Base-by-base conservation (phyloP, 176 grass and related monocot species). In the Pharus latifolius region DNA sequence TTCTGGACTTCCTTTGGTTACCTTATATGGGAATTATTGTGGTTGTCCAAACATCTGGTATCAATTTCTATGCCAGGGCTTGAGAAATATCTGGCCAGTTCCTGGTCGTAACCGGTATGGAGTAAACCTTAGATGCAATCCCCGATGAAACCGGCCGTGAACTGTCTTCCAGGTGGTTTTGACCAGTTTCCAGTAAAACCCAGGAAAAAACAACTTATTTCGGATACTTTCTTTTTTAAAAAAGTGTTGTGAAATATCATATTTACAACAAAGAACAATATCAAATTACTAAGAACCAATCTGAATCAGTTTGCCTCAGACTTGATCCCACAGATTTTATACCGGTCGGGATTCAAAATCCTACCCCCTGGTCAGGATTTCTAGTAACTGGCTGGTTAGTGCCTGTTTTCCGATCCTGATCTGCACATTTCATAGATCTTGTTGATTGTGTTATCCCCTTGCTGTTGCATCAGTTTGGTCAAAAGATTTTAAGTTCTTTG, bases 241-340 rank as follows among this genome's bases (percentile, higher is more conserved):
- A n/a, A n/a, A n/a, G 45, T 54, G 16, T 62, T 63, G 38, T 77
- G 37, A 70, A 29, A 34, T 76, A 52, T 33, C 47, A 63, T 40
- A 3, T 16, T 30, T 70, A 35, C 28, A 62, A 61, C n/a, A 38
- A 48, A 67, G 49, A 42, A 74, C 20, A 49, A 31, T 45, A 69
- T 13, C 45, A 68, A 33, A 28, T 20, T 46, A 28, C 19, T 28
- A 56, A 56, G 10, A 45, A 47, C 20, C 26, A 57, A 22, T 13
- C 0, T 17, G 49, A 51, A 9, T 55, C 55, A 25, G 18, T 56
- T 54, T 20, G 1, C 15, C 4, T 41, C 29, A 11, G 14, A 32
- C 9, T n/a, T 34, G 26, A 66, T 44, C 23, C 16, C 17, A 30
- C 62, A 35, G 28, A 47, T 77, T 10, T 23, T 16, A 33, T 44